Percentiles rank a stretch among this genome's conserved stretches.
These are phyloP conservation scores for Colletotrichum filicis DNA, from an alignment of 2,329 filamentous ascomycete species.

Conservation along the genomic window DNA sequence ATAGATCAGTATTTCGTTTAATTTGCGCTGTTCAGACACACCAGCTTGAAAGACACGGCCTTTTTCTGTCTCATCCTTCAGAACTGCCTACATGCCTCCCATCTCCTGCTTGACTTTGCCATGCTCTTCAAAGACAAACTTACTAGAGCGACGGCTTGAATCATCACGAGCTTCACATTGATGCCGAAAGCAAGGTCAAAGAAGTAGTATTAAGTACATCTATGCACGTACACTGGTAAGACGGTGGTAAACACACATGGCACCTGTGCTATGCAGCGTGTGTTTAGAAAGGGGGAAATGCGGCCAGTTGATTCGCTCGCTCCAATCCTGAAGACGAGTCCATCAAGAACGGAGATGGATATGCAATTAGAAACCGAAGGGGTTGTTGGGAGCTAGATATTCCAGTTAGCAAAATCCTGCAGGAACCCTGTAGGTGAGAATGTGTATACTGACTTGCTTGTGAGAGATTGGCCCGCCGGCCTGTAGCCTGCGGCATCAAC, in stretches of 20 bases:
- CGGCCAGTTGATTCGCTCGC: conserved; percentile 15
- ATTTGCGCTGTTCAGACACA: background rate
- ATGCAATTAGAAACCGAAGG: conserved; percentile 59
- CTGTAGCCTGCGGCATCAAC: conserved; percentile 86
- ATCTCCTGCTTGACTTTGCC: background rate
- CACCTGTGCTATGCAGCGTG: conserved; percentile 25
- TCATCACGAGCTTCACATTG: background rate
- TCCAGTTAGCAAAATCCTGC: conserved; percentile 32
- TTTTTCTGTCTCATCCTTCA: background rate
- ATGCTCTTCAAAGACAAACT: background rate
- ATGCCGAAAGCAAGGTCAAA: background rate
- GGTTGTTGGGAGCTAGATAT: conserved; percentile 60
- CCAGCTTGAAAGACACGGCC: background rate
- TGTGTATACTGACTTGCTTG: conserved; percentile 87
- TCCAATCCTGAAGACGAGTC: background rate
- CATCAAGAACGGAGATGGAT: background rate
- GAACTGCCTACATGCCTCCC: background rate
- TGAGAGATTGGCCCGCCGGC: conserved; percentile 87
- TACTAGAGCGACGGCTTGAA: background rate
- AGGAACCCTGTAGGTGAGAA: background rate
- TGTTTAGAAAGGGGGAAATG: conserved; percentile 25
- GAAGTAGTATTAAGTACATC: conserved; percentile 31
- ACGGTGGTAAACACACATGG: conserved; percentile 5
- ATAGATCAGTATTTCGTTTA: background rate
- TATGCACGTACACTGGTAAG: conserved; percentile 23